Base-by-base conservation (phyloP, 2,329 filamentous ascomycete species). In the Ophiocordyceps polyrhachis-furcata region DNA sequence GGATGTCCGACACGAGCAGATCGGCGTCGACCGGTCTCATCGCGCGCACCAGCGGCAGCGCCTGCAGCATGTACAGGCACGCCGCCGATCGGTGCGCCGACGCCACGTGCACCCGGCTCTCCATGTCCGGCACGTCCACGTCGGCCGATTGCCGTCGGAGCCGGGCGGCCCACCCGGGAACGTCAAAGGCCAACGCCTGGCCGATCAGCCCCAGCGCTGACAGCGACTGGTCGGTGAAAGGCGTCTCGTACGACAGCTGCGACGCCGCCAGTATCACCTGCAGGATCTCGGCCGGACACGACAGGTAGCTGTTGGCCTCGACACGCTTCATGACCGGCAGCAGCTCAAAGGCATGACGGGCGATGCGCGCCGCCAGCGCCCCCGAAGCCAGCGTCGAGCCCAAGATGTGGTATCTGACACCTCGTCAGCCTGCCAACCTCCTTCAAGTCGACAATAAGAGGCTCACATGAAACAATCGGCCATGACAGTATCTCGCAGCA, bases 391-490 rank as follows among this genome's bases (percentile, higher is more conserved):
- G 48, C 13, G 62, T 64, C 23, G 61, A 62, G 31, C 62, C 61
- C 45, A 65, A 46, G 48, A 66, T 58, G 55, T 65, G 54, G 46
- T 66, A 71, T 48, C 52, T 69, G 51, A 15, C 8, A 12, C 9
- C 11, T 21, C 32, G n/a, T n/a, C 35, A 29, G 9, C 15, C 28
- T 5, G 23, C 20, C n/a, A n/a, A n/a, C n/a, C n/a, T n/a, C n/a
- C n/a, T n/a, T n/a, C n/a, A n/a, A n/a, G n/a, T n/a, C n/a, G n/a
- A n/a, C n/a, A n/a, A n/a, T n/a, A n/a, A n/a, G n/a, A n/a, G n/a
- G n/a, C n/a, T n/a, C 56, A 65, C 63, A 66, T 66, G 53, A 67
- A 64, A 47, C 64, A 69, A 49, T 71, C 67, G 17, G 68, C 67
- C 40, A 68, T 60, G 44, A 71, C 61, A 43, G 63, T 68, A 51